Conservation (phyloP, 2,329 filamentous ascomycete genomes). For the Proliferodiscus dingleyae region DNA sequence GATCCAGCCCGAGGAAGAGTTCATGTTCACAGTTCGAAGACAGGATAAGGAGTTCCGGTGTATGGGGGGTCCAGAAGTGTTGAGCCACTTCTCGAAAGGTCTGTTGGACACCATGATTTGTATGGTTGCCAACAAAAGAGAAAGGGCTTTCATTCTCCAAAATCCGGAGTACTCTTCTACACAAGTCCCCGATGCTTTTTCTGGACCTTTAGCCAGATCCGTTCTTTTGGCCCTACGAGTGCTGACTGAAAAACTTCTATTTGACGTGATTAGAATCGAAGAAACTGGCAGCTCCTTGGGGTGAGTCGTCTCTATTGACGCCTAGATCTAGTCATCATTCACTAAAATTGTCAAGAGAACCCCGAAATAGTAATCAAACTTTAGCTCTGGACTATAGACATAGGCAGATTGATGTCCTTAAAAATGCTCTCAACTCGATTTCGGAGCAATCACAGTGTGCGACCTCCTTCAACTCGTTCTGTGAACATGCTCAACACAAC, state of each 20-base stretch:
- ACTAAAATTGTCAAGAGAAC: conserved; percentile 12
- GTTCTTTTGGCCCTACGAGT: conserved; percentile 14
- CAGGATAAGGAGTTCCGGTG: background rate
- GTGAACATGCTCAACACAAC: conserved; percentile 3
- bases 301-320: conserved; percentile 2
- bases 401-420: conserved; percentile 18
- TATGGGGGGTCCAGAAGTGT: conserved; percentile 2
- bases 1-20: conserved; percentile 20
- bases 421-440: conserved; percentile 9
- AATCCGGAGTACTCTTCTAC: conserved; percentile 19
- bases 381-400: conserved; percentile 22
- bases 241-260: conserved; percentile 18
- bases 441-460: background rate
- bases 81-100: conserved; percentile 22
- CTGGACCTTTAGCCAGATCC: conserved; percentile 16
- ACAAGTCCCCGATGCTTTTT: conserved; percentile 7
- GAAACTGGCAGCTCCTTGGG: conserved; percentile 4
- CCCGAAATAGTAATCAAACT: conserved; percentile 22
- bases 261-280: conserved; percentile 14
- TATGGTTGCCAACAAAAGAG: conserved; percentile 24
- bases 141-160: conserved; percentile 13
- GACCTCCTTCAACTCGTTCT: conserved; percentile 9
- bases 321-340: background rate
- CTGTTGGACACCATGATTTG: conserved; percentile 25
- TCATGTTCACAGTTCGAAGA: conserved; percentile 22